phyloP scores from a whole-genome alignment of 305 asterid genomes.

The Fraxinus baroniana region DNA sequence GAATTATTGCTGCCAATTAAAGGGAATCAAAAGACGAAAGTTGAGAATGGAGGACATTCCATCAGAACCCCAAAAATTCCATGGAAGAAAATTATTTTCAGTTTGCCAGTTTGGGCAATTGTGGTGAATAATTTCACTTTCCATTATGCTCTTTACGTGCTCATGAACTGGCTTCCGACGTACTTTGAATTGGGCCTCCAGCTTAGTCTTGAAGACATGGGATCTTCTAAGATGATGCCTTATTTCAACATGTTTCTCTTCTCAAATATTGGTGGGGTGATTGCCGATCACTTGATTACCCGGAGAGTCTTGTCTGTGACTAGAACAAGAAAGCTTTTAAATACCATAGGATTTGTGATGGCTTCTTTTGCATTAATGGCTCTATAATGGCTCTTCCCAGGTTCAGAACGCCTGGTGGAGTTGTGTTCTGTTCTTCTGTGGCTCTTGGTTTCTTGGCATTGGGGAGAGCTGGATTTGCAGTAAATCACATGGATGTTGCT shows the following conservation, averaged over 20 bases:
- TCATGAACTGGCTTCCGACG: conserved; percentile 98
- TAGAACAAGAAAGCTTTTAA: conserved; percentile 69
- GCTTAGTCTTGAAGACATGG: conserved; percentile 92
- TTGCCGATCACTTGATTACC: conserved; percentile 76
- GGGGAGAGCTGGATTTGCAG: conserved; percentile 92
- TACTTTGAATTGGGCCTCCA: conserved; percentile 82
- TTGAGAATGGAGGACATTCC: conserved; percentile 55
- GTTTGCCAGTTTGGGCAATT: conserved; percentile 88
- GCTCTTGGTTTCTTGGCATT: conserved; percentile 93
- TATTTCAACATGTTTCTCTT: conserved; percentile 84
- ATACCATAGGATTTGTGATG: conserved; percentile 70
- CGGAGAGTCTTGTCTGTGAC: conserved; percentile 62
- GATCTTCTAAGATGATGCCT: conserved; percentile 95
- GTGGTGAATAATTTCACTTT: conserved; percentile 85
- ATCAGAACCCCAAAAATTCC: conserved; percentile 54
- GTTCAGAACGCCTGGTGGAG: conserved; percentile 76
- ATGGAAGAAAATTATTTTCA: conserved; percentile 68
- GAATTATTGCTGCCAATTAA: conserved; percentile 61
- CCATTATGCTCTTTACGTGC: conserved; percentile 89
- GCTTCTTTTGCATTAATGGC: conserved; percentile 75
- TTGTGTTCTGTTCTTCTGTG: conserved; percentile 70
- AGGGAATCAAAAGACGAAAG: conserved; percentile 43
- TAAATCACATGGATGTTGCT: conserved; percentile 95
- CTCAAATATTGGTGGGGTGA: conserved; percentile 87
- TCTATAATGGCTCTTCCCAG: conserved; percentile 67